Conservation (phyloP, 805 yeast species). For the Candida ovalis region DNA sequence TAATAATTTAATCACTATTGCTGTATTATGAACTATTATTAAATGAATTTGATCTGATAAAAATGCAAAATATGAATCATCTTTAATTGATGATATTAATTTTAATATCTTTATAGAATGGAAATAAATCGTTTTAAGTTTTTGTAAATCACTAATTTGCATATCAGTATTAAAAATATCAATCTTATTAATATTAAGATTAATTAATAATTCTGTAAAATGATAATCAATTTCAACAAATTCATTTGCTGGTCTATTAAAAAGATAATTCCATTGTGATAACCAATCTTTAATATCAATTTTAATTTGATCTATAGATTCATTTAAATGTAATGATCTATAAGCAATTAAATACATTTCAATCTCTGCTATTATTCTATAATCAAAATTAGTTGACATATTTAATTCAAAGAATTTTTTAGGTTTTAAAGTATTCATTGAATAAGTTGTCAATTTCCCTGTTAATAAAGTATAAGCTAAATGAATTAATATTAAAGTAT, state of each 20-base stretch:
- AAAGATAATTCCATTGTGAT: conserved; percentile 64
- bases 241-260: conserved; percentile 68
- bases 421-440: conserved; percentile 45
- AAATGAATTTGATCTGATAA: conserved; percentile 70
- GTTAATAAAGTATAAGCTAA: conserved; percentile 60
- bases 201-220: conserved; percentile 51
- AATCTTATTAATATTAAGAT: conserved; percentile 17
- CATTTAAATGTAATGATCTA: conserved; percentile 47
- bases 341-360: conserved; percentile 56
- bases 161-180: conserved; percentile 1
- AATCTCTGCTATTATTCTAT: conserved; percentile 77
- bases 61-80: conserved; percentile 59
- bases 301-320: conserved; percentile 9
- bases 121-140: conserved; percentile 29
- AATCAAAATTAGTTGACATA: conserved; percentile 72
- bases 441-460: conserved; percentile 35
- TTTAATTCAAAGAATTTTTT: conserved; percentile 41
- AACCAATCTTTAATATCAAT: conserved; percentile 57
- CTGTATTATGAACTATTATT: conserved; percentile 40
- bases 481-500: conserved; percentile 66
- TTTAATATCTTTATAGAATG: conserved; percentile 42
- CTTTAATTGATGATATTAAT: conserved; percentile 33
- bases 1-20: conserved; percentile 33
- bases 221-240: conserved; percentile 71
- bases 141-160: conserved; percentile 8